A percentile compares a stretch with the other conserved stretches of the same genome.
Conservation (phyloP, 2,329 filamentous ascomycete species). For the Tricladium varicosporioides region DNA sequence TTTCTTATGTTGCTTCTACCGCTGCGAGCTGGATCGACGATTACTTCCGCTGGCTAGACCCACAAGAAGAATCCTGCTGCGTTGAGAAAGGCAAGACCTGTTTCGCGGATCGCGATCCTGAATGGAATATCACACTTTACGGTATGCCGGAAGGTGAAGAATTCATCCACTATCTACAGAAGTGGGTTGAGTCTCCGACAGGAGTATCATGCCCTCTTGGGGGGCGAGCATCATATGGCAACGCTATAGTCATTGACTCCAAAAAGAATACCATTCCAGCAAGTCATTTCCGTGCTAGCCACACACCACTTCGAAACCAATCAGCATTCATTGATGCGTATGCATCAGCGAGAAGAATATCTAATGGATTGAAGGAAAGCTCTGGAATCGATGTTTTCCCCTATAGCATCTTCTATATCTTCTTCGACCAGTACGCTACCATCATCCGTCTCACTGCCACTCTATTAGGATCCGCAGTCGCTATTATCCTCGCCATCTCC, state of each 20-base stretch:
- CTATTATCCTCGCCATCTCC: conserved; percentile 79
- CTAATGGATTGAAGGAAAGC: conserved; percentile 66
- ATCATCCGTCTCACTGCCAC: conserved; percentile 79
- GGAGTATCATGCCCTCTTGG: conserved; percentile 83
- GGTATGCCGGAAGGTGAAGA: conserved; percentile 95
- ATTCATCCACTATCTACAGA: conserved; percentile 80
- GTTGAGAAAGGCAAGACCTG: conserved; percentile 70
- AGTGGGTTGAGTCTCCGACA: conserved; percentile 79
- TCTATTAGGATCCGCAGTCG: conserved; percentile 78
- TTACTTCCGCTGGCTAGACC: conserved; percentile 96
- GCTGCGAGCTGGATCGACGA: conserved; percentile 97
- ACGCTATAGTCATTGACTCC: conserved; percentile 76
- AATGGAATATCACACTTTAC: conserved; percentile 84
- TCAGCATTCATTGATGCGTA: conserved; percentile 92
- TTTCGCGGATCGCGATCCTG: conserved; percentile 72
- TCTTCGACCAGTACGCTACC: conserved; percentile 93
- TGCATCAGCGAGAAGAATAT: conserved; percentile 82
- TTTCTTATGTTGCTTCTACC: conserved; percentile 84
- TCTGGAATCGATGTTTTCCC: conserved; percentile 87
- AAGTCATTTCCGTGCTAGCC: conserved; percentile 88
- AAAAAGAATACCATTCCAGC: conserved; percentile 68
- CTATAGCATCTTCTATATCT: conserved; percentile 97
- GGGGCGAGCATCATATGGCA: conserved; percentile 82
- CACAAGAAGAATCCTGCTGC: conserved; percentile 54
- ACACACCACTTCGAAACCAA: conserved; percentile 84